phyloP scores from a whole-genome alignment of 2,329 filamentous ascomycete genomes.

The Dryadomyces sulphureus region DNA sequence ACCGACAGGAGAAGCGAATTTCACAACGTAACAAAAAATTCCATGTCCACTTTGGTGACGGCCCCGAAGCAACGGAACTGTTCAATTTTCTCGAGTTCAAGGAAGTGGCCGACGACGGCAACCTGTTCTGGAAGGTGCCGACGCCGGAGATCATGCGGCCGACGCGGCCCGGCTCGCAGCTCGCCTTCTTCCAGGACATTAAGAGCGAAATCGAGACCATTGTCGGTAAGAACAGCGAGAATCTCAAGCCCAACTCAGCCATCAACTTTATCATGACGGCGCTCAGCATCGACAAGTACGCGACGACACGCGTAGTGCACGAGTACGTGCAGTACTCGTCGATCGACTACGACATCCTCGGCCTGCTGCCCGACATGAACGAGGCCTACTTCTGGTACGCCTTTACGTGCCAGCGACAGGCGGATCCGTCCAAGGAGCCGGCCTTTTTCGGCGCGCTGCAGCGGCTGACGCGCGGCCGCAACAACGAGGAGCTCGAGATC shows the following conservation, averaged over 20 bases:
- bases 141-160: conserved; percentile 22
- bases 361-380: conserved; percentile 12
- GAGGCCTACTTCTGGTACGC: conserved; percentile 16
- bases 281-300: conserved; percentile 9
- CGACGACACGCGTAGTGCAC: not conserved
- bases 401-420: conserved; percentile 14
- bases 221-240: conserved; percentile 13
- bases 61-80: conserved; percentile 29
- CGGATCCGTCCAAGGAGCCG: conserved; percentile 8
- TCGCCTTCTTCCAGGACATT: conserved; percentile 34
- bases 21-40: conserved; percentile 44
- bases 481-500: conserved; percentile 11
- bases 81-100: conserved; percentile 34
- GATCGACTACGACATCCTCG: conserved; percentile 12
- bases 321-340: conserved; percentile 1
- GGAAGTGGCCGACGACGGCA: conserved; percentile 24
- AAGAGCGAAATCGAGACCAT: conserved; percentile 30
- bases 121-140: conserved; percentile 23
- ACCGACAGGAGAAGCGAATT: conserved; percentile 21
- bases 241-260: conserved; percentile 15
- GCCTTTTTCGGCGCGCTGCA: conserved; percentile 10
- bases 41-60: conserved; percentile 32
- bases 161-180: conserved; percentile 24
- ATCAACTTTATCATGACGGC: conserved; percentile 8
- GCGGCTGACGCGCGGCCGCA: conserved; percentile 11